Evolutionary conservation across 192 early-diverging fungal species (phyloP), one percentile per base, ranked within the genome.

Genomic region (Backusella australiensis): DNA sequence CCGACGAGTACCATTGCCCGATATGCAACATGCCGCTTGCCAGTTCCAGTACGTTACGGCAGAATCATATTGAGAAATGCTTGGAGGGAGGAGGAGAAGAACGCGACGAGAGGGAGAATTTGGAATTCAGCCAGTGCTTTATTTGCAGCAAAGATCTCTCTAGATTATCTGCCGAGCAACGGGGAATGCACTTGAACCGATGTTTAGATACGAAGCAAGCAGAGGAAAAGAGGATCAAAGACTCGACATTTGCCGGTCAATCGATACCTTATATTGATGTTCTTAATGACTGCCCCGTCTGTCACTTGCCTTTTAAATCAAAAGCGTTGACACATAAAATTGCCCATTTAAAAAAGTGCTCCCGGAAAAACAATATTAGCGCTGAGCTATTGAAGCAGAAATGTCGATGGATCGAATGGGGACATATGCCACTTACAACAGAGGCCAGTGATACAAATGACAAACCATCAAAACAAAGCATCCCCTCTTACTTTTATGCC

Each of bases 351-450:
- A 68, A 68, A 19, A 26, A 68, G 35, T 68, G 67, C 29, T 15
- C 67, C 3, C 29, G 35, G 35, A 34, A 68, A 34, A 68, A 68
- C 67, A 68, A 68, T 35, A 68, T 68, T 35, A 35, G 34, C 19
- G 35, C 35, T 17, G 34, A 34, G 34, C 29, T 35, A 36, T 34
- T 68, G 7, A 34, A 35, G 29, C 67, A 68, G 67, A 68, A 68
- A 36, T 68, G 29, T n/a, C 29, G 35, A 34, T 68, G 67, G 67
- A 68, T 68, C 15, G 67, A 36, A 68, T 68, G 67, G 67, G 67
- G 67, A 15, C 66, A 67, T 26, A 67, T 23, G 19, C n/a, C 19
- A 9, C 56, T 21, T 17, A 7, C 46, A 49, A 29, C 9, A 12
- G 26, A 8, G 1, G 4, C 8, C 23, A 63, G 56, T 63, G 12